These are phyloP conservation scores for Begonia masoniana DNA, from an alignment of 306 rosid genomes.

Conservation along the genomic window DNA sequence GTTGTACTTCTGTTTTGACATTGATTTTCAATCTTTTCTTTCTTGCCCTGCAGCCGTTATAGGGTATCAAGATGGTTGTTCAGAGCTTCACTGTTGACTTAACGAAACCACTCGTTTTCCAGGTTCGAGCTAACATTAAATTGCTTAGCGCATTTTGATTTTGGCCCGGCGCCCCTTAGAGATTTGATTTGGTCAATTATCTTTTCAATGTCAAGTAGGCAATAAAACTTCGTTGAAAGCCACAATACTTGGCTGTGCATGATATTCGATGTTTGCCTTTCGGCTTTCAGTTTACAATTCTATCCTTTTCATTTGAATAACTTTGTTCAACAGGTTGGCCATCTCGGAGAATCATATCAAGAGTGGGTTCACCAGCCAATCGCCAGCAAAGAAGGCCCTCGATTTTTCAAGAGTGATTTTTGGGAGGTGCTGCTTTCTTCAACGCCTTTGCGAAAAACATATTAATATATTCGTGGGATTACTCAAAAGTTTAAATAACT, in stretches of 20 bases:
- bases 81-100: conserved; percentile 70
- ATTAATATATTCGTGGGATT: background rate
- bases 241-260: too few species aligned
- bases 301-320: background rate
- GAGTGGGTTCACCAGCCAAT: conserved; percentile 98
- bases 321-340: conserved; percentile 58
- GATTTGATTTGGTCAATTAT: too few species aligned
- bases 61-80: conserved; percentile 47
- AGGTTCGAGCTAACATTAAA: conserved; percentile 28
- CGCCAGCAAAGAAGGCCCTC: conserved; percentile 77
- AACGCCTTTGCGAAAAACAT: background rate
- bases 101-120: conserved; percentile 81
- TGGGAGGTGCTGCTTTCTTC: conserved; percentile 45
- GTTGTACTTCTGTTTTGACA: background rate
- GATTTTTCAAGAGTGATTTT: conserved; percentile 65
- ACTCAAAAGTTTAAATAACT: background rate
- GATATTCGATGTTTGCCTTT: too few species aligned
- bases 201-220: background rate
- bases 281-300: background rate
- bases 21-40: background rate
- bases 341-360: conserved; percentile 82
- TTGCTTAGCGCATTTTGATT: background rate
- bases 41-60: background rate
- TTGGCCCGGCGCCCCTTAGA: background rate
- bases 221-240: background rate